Evolutionary conservation across 2,329 filamentous ascomycete genomes (phyloP).

Genomic region (Paraphaeosphaeria sporulosa): DNA sequence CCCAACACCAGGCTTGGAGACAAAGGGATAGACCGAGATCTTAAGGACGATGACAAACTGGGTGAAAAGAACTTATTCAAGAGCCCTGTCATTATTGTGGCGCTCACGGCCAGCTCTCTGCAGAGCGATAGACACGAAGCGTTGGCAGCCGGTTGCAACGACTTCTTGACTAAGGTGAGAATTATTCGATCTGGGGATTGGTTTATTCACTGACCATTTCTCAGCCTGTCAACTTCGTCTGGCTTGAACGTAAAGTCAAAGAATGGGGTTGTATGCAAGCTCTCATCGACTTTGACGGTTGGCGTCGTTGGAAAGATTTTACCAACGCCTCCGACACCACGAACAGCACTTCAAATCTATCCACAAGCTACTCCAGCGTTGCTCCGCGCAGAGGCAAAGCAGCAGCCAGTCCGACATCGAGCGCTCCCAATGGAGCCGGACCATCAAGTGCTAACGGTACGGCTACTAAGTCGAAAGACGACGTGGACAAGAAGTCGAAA

Average conservation of each 20-base stretch:
- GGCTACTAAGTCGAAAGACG: slow-evolving; percentile 30
- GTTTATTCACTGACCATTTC: slow-evolving; percentile 25
- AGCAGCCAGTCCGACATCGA: slow-evolving; percentile 26
- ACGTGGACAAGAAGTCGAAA: slow-evolving; percentile 42
- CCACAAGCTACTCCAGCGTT: slow-evolving; percentile 41
- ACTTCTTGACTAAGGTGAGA: slow-evolving; percentile 93
- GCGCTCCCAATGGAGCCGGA: slow-evolving; percentile 18
- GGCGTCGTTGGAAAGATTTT: slow-evolving; percentile 96
- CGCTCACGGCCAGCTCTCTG: slow-evolving; percentile 89
- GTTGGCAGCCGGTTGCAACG: slow-evolving; percentile 93
- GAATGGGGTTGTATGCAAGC: slow-evolving; percentile 99
- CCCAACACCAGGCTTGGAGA: slow-evolving; percentile 45
- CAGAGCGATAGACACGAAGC: slow-evolving; percentile 97
- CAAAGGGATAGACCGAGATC: slow-evolving; percentile 45
- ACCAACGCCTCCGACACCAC: slow-evolving; percentile 45
- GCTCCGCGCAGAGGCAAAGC: slow-evolving; percentile 33
- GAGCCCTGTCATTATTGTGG: slow-evolving; percentile 96
- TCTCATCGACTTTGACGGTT: slow-evolving; percentile 96
- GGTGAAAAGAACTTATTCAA: slow-evolving; percentile 78
- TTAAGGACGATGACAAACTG: slow-evolving; percentile 72
- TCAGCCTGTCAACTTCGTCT: slow-evolving; percentile 95
- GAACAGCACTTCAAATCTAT: slow-evolving; percentile 47
- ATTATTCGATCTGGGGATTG: not conserved
- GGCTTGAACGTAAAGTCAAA: slow-evolving; percentile 96
- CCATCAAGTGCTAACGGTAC: slow-evolving; percentile 33